These are phyloP conservation scores for Mortierella sp. DNA, from an alignment of 371 early-diverging fungal species.

Conservation along the genomic window DNA sequence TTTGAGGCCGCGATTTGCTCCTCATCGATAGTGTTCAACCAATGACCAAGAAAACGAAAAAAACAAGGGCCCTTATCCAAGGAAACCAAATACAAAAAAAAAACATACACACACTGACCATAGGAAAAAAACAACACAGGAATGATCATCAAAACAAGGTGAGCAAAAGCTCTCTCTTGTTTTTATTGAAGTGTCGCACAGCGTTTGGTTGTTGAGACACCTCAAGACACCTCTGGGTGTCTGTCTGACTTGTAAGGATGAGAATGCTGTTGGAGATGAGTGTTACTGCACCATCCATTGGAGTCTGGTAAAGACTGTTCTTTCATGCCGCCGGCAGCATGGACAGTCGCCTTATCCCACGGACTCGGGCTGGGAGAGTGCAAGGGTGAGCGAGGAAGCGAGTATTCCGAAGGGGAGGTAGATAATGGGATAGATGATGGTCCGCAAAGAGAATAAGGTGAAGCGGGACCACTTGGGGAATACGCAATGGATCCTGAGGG, in stretches of 20 bases:
- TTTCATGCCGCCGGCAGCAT: neutral
- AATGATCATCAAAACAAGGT: neutral
- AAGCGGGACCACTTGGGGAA: constrained; percentile 28
- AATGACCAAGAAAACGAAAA: too few relatives aligned
- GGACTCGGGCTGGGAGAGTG: neutral
- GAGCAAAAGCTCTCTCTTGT: neutral
- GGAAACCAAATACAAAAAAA: too few relatives aligned
- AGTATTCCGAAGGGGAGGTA: constrained; percentile 23
- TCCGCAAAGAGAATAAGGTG: constrained; percentile 33
- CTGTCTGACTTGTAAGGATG: neutral
- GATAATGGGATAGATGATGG: constrained; percentile 20
- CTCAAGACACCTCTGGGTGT: neutral
- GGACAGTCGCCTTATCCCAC: neutral
- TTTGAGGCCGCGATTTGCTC: too few relatives aligned
- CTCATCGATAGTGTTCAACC: too few relatives aligned
- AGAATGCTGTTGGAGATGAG: neutral
- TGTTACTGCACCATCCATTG: constrained; percentile 7
- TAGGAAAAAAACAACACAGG: neutral
- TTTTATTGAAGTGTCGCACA: neutral
- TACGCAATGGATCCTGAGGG: constrained; percentile 27
- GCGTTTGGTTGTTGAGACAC: too few relatives aligned
- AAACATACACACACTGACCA: too few relatives aligned
- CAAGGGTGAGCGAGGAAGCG: constrained; percentile 4
- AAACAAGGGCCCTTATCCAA: neutral
- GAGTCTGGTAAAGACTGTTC: neutral